phyloP scores from a whole-genome alignment of 2,329 filamentous ascomycete genomes.

The Alternaria sp. region DNA sequence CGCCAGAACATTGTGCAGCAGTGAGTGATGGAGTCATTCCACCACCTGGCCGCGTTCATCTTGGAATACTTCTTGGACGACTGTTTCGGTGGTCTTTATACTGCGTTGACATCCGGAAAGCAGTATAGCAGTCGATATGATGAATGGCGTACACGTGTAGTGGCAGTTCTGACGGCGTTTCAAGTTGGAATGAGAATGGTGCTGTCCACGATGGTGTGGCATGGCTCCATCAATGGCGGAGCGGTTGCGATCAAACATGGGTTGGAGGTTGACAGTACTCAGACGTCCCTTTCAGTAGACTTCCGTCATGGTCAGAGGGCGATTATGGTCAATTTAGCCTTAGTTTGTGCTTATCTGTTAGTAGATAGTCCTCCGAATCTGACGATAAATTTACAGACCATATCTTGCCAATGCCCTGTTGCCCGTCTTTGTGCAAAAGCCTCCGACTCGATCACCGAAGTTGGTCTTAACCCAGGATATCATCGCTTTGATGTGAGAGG shows the following conservation, averaged over 20 bases:
- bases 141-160: background rate
- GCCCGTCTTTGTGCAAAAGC: background rate
- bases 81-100: background rate
- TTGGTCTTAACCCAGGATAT: background rate
- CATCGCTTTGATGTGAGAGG: background rate
- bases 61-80: rapidly evolving
- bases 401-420: background rate
- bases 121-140: background rate
- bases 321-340: background rate
- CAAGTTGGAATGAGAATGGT: background rate
- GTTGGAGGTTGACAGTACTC: background rate
- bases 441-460: background rate
- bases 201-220: no score
- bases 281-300: background rate
- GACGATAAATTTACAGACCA: background rate
- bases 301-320: background rate
- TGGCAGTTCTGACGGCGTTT: background rate
- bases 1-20: background rate
- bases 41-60: background rate
- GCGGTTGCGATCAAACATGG: background rate
- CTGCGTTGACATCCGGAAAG: background rate
- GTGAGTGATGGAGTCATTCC: background rate
- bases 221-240: no score
- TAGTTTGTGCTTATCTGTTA: background rate
- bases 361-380: background rate